These are phyloP conservation scores for Raffaelea albimanens DNA, from an alignment of 2,329 filamentous ascomycete genomes.

Conservation along the genomic window DNA sequence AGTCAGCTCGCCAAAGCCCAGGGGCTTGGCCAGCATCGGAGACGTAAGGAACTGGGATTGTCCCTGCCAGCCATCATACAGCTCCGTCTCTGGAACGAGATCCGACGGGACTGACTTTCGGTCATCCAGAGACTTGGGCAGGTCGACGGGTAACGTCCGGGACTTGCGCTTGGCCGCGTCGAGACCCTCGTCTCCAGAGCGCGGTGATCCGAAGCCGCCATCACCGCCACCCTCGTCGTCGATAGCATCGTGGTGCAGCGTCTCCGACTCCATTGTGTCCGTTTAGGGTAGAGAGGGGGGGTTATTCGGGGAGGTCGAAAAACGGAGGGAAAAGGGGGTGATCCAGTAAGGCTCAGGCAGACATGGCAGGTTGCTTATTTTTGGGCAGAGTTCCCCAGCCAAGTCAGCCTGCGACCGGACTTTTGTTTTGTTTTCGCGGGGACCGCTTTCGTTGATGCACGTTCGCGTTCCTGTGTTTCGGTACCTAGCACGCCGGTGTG, in stretches of 20 bases:
- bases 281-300: too few relatives aligned
- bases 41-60: conserved; percentile 92
- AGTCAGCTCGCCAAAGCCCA: conserved; percentile 72
- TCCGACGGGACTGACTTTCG: conserved; percentile 58
- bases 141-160: conserved; percentile 62
- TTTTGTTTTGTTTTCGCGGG: too few relatives aligned
- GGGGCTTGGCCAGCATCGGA: conserved; percentile 72
- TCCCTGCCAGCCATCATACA: conserved; percentile 99
- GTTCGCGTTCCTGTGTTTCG: too few relatives aligned
- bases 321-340: too few relatives aligned
- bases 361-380: too few relatives aligned
- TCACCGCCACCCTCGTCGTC: conserved; percentile 7
- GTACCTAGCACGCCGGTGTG: too few relatives aligned
- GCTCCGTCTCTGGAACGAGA: conserved; percentile 75
- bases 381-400: too few relatives aligned
- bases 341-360: too few relatives aligned
- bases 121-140: conserved; percentile 88
- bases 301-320: too few relatives aligned
- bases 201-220: conserved; percentile 9
- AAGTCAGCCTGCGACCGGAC: too few relatives aligned
- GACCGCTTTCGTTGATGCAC: too few relatives aligned
- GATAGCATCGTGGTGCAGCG: background rate
- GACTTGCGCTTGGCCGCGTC: conserved; percentile 32
- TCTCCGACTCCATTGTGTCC: background rate
- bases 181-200: conserved; percentile 2